A percentile compares a stretch with the other conserved stretches of the same genome.
phyloP scores from a whole-genome alignment of 1,284 basidiomycete species.

The Cryptococcus hybrid region DNA sequence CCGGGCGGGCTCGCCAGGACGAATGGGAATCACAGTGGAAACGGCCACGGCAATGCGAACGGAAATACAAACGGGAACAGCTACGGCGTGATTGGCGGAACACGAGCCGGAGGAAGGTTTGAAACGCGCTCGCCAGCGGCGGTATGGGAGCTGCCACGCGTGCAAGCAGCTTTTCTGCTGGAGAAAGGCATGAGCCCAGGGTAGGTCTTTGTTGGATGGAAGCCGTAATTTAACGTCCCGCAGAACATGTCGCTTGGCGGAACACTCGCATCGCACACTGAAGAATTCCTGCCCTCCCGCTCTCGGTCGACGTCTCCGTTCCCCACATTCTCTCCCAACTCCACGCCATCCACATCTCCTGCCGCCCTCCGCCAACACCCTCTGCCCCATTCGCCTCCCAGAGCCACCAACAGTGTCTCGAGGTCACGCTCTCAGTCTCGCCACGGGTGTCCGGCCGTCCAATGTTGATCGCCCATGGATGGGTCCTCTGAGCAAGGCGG shows the following conservation, averaged over 20 bases:
- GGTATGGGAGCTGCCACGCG: conserved; percentile 25
- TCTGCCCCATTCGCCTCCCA: conserved; percentile 37
- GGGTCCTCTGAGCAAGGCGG: conserved; percentile 32
- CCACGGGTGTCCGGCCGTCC: conserved; percentile 35
- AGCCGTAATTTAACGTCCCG: not conserved
- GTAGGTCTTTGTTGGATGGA: conserved; percentile 14
- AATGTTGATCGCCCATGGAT: conserved; percentile 27
- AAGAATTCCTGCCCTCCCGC: conserved; percentile 38
- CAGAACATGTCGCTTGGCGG: conserved; percentile 33
- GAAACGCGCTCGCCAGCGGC: conserved; percentile 9
- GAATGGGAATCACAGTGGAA: not conserved
- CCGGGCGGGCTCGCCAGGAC: conserved; percentile 31
- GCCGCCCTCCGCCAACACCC: conserved; percentile 12
- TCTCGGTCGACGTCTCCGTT: conserved; percentile 35
- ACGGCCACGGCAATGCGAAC: conserved; percentile 2
- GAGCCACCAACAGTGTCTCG: conserved; percentile 37
- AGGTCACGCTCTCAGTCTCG: conserved; percentile 46
- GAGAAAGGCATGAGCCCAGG: conserved; percentile 24
- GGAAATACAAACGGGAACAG: conserved; percentile 12
- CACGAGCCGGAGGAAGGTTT: conserved; percentile 31
- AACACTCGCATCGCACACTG: conserved; percentile 44
- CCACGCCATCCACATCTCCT: conserved; percentile 36
- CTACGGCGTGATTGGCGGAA: conserved; percentile 46
- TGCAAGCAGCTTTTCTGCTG: conserved; percentile 45
- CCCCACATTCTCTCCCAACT: conserved; percentile 46